phyloP scores from a whole-genome alignment of 164 flowering plant species.

The Berberis thunbergii region DNA sequence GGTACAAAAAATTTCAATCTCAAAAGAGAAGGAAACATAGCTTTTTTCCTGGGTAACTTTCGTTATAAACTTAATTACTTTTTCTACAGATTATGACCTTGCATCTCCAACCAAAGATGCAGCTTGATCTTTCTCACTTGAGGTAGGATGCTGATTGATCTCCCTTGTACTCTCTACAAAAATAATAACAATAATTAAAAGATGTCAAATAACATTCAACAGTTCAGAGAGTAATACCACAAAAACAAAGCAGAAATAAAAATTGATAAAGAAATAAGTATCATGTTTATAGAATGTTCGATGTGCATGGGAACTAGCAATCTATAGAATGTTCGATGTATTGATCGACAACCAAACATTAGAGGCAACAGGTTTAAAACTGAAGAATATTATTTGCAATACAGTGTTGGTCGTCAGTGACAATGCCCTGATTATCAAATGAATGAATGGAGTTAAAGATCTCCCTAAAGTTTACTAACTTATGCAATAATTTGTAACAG shows the following conservation, averaged over 20 bases:
- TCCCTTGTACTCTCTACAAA: conserved; percentile 40
- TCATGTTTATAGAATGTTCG: too few species aligned
- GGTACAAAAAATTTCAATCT: background rate
- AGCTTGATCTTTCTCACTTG: conserved; percentile 24
- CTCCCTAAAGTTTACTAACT: too few species aligned
- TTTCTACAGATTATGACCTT: conserved; percentile 24
- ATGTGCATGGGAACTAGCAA: too few species aligned
- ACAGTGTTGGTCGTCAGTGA: too few species aligned
- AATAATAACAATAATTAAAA: background rate
- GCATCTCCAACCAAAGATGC: conserved; percentile 26
- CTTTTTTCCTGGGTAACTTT: background rate
- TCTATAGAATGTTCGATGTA: too few species aligned
- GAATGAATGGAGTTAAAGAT: too few species aligned
- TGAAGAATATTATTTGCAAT: too few species aligned
- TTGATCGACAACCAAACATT: too few species aligned
- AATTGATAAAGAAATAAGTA: background rate
- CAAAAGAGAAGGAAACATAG: background rate
- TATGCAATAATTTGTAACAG: too few species aligned
- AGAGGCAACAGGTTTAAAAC: too few species aligned
- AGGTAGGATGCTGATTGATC: conserved; percentile 17
- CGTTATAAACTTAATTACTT: background rate
- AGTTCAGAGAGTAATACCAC: background rate
- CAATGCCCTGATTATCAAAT: too few species aligned
- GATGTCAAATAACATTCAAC: background rate
- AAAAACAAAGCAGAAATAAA: background rate